Conservation (phyloP, 345 rosid genomes). For the Cardiospermum halicacabum region DNA sequence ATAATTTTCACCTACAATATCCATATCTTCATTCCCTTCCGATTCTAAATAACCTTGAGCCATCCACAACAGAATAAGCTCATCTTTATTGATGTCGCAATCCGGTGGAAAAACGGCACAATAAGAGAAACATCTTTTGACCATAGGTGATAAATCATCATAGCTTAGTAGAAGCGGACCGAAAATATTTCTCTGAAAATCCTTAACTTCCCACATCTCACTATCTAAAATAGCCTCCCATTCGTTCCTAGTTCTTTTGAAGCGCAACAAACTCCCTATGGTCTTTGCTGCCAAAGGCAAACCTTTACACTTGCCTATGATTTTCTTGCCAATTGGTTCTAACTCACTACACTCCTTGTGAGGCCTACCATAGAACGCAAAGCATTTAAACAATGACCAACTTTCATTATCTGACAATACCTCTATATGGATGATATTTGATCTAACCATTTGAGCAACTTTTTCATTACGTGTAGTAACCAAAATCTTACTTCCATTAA, state of each 20-base stretch:
- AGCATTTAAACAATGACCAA: too few relatives aligned
- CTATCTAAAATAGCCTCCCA: neutral
- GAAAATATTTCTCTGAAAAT: neutral
- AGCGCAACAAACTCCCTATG: too few relatives aligned
- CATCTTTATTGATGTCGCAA: too few relatives aligned
- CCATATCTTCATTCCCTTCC: too few relatives aligned
- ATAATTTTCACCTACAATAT: too few relatives aligned
- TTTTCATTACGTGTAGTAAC: neutral
- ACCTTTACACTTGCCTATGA: neutral
- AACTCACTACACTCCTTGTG: neutral
- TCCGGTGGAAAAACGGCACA: too few relatives aligned
- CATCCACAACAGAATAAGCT: too few relatives aligned
- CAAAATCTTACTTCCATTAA: neutral
- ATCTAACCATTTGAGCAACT: neutral
- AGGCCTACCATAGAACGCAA: neutral
- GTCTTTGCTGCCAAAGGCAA: neutral
- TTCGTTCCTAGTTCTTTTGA: neutral
- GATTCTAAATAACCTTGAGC: too few relatives aligned
- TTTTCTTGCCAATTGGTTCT: neutral
- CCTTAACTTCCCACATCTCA: too few relatives aligned
- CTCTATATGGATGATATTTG: neutral
- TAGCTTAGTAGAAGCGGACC: neutral
- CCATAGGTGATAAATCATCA: too few relatives aligned
- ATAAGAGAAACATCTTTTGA: too few relatives aligned
- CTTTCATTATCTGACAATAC: neutral